Conservation (phyloP, 2,329 filamentous ascomycete genomes). For the Fusarium avenaceum region DNA sequence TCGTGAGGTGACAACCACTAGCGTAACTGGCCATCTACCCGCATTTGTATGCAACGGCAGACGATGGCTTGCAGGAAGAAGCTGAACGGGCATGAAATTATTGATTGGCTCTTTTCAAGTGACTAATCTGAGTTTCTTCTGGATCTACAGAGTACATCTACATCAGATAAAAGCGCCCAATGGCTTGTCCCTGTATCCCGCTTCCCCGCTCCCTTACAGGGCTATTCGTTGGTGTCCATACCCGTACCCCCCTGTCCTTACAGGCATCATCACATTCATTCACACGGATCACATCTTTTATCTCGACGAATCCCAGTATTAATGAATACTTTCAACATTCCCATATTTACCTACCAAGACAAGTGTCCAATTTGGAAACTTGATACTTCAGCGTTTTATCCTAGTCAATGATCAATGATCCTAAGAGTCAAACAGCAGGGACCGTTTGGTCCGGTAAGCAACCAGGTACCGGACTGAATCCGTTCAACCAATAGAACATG, state of each 20-base stretch:
- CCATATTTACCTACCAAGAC: neutral
- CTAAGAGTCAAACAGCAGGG: neutral
- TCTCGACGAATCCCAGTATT: neutral
- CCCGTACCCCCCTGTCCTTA: neutral
- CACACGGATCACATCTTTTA: too few relatives aligned
- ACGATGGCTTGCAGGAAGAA: constrained; percentile 14
- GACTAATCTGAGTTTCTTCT: neutral
- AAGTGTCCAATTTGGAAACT: neutral
- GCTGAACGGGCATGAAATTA: constrained; percentile 5
- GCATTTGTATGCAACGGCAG: neutral
- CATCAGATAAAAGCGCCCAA: neutral
- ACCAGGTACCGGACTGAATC: neutral
- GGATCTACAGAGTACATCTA: neutral
- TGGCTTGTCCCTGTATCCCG: constrained; percentile 3
- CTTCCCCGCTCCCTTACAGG: constrained; percentile 5
- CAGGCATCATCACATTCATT: neutral
- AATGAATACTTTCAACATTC: neutral
- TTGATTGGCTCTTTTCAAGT: neutral
- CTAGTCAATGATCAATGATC: neutral
- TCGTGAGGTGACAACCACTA: constrained; percentile 4
- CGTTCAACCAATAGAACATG: neutral
- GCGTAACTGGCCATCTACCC: neutral
- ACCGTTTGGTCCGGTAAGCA: constrained; percentile 4
- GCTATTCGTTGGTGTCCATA: too few relatives aligned
- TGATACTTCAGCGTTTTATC: neutral